Percentiles rank a stretch among this genome's conserved stretches.
These are phyloP conservation scores for Populus simonii DNA, from an alignment of 345 rosid species.

Conservation along the genomic window DNA sequence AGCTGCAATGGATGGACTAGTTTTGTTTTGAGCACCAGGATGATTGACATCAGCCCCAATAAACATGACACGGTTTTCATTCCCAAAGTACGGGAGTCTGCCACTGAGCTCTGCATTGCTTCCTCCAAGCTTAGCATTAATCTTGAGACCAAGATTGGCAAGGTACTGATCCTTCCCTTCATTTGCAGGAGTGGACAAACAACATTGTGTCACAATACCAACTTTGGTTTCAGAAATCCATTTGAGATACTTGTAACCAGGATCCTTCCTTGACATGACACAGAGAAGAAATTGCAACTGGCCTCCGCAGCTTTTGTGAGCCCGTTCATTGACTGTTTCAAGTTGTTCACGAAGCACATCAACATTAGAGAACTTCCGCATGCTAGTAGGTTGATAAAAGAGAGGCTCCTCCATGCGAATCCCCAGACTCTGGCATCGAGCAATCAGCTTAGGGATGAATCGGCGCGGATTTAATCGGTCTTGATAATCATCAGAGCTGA, in stretches of 20 bases:
- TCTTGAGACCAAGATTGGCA: conserved; percentile 75
- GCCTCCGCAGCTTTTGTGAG: conserved; percentile 23
- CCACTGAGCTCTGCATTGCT: conserved; percentile 73
- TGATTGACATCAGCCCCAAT: conserved; percentile 94
- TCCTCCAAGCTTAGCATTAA: conserved; percentile 96
- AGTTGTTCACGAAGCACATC: conserved; percentile 42
- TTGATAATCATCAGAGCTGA: conserved; percentile 33
- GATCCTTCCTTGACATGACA: conserved; percentile 59
- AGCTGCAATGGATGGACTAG: conserved; percentile 79
- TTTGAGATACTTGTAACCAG: conserved; percentile 77
- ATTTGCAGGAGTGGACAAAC: conserved; percentile 45
- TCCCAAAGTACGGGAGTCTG: conserved; percentile 43
- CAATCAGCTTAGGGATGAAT: conserved; percentile 43
- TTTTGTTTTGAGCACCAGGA: conserved; percentile 50
- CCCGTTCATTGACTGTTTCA: conserved; percentile 32
- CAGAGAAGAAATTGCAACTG: conserved; percentile 60
- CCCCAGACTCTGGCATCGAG: conserved; percentile 53
- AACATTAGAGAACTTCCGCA: conserved; percentile 42
- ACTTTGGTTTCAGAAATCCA: conserved; percentile 79
- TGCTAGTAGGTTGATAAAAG: conserved; percentile 22
- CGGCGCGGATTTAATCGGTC: conserved; percentile 10
- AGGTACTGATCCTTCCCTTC: conserved; percentile 57
- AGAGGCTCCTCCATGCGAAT: conserved; percentile 55
- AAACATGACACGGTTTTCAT: conserved; percentile 62
- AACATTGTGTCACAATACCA: conserved; percentile 85